A percentile compares a stretch with the other conserved stretches of the same genome.
These are phyloP conservation scores for Aureobasidium sp. DNA, from an alignment of 2,329 filamentous ascomycete species.

Conservation along the genomic window DNA sequence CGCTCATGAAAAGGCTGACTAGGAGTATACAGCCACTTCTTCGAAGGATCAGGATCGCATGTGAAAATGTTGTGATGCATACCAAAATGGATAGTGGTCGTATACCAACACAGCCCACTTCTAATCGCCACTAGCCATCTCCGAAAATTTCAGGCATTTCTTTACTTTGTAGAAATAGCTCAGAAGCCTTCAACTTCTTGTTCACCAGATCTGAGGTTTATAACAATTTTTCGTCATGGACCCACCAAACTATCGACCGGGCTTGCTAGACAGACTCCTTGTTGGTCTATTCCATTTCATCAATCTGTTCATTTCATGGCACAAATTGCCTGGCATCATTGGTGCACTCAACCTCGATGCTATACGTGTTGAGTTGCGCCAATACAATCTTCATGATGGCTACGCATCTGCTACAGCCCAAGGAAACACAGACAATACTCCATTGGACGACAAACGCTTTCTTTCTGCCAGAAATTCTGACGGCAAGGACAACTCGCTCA, in stretches of 20 bases:
- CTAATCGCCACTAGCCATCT: not conserved
- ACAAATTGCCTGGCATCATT: conserved; percentile 36
- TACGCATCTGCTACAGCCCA: conserved; percentile 35
- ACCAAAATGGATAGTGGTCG: not conserved
- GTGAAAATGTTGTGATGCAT: not conserved
- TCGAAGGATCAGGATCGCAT: not conserved
- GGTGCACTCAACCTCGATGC: conserved; percentile 37
- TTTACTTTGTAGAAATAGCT: not conserved
- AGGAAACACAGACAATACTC: conserved; percentile 27
- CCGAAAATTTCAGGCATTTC: not conserved
- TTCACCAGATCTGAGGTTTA: not conserved
- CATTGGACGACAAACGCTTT: conserved; percentile 29
- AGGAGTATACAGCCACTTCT: not conserved
- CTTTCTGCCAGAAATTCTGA: conserved; percentile 36
- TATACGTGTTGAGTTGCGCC: conserved; percentile 37
- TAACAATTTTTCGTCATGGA: not conserved
- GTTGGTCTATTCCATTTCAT: conserved; percentile 29
- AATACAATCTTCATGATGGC: conserved; percentile 39
- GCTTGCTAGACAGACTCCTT: not conserved
- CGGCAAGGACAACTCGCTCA: conserved; percentile 38
- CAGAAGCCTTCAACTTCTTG: too few relatives aligned
- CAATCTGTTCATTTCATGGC: conserved; percentile 37
- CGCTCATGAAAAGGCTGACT: not conserved
- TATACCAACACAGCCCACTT: not conserved
- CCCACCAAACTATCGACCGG: conserved; percentile 11